Conservation (phyloP, 2,329 filamentous ascomycete genomes). For the Talaromyces marneffei region DNA sequence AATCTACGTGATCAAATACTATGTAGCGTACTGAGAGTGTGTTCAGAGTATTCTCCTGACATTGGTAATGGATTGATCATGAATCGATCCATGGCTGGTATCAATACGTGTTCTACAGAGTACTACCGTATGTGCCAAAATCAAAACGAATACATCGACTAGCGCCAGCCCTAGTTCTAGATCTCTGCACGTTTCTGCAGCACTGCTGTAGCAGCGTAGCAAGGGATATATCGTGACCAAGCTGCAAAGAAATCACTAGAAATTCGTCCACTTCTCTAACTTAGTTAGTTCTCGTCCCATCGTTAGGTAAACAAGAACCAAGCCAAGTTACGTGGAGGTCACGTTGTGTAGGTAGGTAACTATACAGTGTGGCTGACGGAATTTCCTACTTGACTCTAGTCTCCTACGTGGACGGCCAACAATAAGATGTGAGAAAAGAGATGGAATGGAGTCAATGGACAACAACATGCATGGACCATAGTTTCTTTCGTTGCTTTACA, state of each 20-base stretch:
- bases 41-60: too few species aligned
- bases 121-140: too few species aligned
- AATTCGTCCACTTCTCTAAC: background rate
- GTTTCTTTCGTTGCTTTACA: background rate
- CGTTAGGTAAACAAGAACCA: too few species aligned
- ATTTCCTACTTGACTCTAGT: conserved; percentile 6
- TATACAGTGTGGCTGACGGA: background rate
- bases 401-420: background rate
- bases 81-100: background rate
- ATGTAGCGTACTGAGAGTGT: too few species aligned
- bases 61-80: too few species aligned
- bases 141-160: background rate
- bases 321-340: too few species aligned
- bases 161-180: background rate
- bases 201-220: too few species aligned
- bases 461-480: background rate
- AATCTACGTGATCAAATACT: too few species aligned
- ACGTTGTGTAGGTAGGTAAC: background rate
- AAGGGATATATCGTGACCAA: background rate
- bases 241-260: background rate
- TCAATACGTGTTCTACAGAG: background rate
- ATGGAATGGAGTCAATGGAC: background rate
- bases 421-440: background rate
- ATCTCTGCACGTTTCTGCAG: background rate
- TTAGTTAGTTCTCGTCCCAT: too few species aligned